These are phyloP conservation scores for Ophiostoma montium DNA, from an alignment of 2,329 filamentous ascomycete species.

Conservation along the genomic window DNA sequence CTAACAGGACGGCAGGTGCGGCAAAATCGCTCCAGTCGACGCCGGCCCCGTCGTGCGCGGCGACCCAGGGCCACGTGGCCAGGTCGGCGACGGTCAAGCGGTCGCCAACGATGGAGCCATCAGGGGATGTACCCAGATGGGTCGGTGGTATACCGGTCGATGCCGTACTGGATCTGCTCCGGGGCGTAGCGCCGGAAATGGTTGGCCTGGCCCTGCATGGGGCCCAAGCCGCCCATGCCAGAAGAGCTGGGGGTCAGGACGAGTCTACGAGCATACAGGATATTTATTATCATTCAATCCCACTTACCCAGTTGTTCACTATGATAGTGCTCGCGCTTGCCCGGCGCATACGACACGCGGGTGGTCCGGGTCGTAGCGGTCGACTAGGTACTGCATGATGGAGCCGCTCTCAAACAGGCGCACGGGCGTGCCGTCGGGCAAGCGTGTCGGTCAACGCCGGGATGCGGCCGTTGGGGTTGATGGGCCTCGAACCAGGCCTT, in stretches of 20 bases:
- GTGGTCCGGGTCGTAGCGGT: slow-evolving; percentile 67
- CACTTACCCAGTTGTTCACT: slow-evolving; percentile 60
- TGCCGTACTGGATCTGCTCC: slow-evolving; percentile 68
- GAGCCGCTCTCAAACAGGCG: slow-evolving; percentile 70
- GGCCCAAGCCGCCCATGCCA: slow-evolving; percentile 69
- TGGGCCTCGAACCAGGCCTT: slow-evolving; percentile 79
- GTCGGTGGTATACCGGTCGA: slow-evolving; percentile 74
- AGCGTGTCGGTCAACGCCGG: slow-evolving; percentile 74
- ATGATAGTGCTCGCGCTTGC: slow-evolving; percentile 64
- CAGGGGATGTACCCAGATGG: no score
- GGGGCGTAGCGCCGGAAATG: slow-evolving; percentile 76
- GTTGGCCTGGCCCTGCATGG: slow-evolving; percentile 74
- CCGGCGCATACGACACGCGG: slow-evolving; percentile 68
- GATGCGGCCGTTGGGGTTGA: slow-evolving; percentile 89
- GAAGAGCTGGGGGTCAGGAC: slow-evolving; percentile 43
- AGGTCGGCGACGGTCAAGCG: slow-evolving; percentile 74
- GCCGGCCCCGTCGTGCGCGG: slow-evolving; percentile 43
- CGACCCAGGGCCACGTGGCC: slow-evolving; percentile 66
- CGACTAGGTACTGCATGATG: slow-evolving; percentile 73
- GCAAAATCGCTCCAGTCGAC: slow-evolving; percentile 63
- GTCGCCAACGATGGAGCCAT: no score
- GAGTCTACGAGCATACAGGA: no score
- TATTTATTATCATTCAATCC: not conserved
- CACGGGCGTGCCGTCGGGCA: slow-evolving; percentile 56
- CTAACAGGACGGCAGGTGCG: slow-evolving; percentile 62